Evolutionary conservation across 352 stramenopile genomes (phyloP).

Genomic region (Globisporangium megalacanthum): DNA sequence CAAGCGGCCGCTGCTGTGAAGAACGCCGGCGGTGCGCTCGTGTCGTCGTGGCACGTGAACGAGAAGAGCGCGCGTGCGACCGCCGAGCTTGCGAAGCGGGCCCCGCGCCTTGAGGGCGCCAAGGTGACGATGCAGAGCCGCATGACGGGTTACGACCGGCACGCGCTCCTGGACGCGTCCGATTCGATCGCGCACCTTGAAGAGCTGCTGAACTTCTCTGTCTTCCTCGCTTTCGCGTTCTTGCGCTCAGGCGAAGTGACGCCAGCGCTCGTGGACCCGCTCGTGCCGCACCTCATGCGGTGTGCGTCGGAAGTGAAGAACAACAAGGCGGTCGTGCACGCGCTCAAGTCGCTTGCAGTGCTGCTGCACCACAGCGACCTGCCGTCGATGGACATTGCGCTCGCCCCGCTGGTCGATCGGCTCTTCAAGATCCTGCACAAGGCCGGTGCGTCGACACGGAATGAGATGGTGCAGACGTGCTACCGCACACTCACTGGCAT

Average conservation of each 20-base stretch:
- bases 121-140: conserved; percentile 60
- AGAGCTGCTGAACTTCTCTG: conserved; percentile 83
- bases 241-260: conserved; percentile 28
- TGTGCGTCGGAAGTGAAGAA: conserved; percentile 90
- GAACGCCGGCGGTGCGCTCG: conserved; percentile 18
- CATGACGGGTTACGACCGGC: conserved; percentile 80
- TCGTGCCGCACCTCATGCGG: conserved; percentile 89
- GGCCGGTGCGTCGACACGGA: conserved; percentile 86
- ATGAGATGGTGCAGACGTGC: conserved; percentile 95
- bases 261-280: conserved; percentile 84
- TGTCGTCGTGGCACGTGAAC: conserved; percentile 72
- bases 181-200: conserved; percentile 65
- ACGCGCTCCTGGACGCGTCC: conserved; percentile 43
- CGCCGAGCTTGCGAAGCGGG: conserved; percentile 51
- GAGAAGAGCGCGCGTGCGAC: conserved; percentile 70
- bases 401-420: conserved; percentile 83
- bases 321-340: conserved; percentile 87
- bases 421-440: conserved; percentile 91
- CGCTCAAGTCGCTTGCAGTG: conserved; percentile 90
- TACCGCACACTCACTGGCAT: conserved; percentile 92
- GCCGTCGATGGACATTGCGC: conserved; percentile 79
- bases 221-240: conserved; percentile 76
- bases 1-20: conserved; percentile 8
- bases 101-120: conserved; percentile 41
- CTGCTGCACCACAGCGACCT: conserved; percentile 86